These are phyloP conservation scores for Didymella pinodella DNA, from an alignment of 2,329 filamentous ascomycete genomes.

Conservation along the genomic window DNA sequence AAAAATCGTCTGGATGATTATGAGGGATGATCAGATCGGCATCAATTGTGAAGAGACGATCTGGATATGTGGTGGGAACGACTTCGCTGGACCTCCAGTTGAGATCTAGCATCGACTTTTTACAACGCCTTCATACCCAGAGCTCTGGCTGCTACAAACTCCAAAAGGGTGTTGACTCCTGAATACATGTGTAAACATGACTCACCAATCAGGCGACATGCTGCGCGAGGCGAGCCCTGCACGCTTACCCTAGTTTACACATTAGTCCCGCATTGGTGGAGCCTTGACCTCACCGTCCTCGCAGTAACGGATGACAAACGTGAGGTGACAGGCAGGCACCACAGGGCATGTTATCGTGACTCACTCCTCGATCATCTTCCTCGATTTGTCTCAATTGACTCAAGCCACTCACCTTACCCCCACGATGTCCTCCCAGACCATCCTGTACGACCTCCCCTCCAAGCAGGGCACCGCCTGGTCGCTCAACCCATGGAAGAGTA, in stretches of 20 bases:
- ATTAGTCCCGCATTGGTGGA: constrained; percentile 2
- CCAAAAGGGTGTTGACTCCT: not conserved
- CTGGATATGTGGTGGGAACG: not conserved
- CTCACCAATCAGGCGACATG: not conserved
- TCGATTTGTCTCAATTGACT: not conserved
- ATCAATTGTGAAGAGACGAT: not conserved
- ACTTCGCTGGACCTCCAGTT: not conserved
- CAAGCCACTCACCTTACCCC: not conserved
- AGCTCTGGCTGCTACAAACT: not conserved
- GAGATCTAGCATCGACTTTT: not conserved
- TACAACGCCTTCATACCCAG: not conserved
- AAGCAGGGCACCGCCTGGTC: constrained; percentile 65
- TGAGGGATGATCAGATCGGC: not conserved
- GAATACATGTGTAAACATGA: not conserved
- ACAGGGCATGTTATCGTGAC: not conserved
- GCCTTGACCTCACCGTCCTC: constrained; percentile 10
- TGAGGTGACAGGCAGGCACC: not conserved
- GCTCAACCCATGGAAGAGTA: constrained; percentile 76
- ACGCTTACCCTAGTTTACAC: constrained; percentile 3
- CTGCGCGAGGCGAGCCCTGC: not conserved
- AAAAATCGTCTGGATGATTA: not conserved
- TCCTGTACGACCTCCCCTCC: constrained; percentile 70
- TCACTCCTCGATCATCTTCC: not conserved
- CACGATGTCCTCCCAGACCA: constrained; percentile 52
- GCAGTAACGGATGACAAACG: constrained; percentile 7